A percentile compares a stretch with the other conserved stretches of the same genome.
phyloP scores from a whole-genome alignment of 1,284 basidiomycete species.

The Rhodotorula sp. region DNA sequence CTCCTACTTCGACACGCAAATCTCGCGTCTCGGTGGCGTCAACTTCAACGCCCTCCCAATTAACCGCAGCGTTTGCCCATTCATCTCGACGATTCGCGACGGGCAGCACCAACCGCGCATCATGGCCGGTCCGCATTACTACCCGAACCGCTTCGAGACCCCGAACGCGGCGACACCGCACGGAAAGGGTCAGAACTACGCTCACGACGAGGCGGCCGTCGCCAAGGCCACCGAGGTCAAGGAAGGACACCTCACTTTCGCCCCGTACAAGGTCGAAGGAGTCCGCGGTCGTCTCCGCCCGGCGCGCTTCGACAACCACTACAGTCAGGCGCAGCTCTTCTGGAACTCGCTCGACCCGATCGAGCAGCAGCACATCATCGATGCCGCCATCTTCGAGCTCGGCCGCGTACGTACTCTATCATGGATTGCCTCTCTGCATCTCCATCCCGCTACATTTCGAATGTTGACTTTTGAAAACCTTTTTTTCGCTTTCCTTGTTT shows the following conservation, averaged over 20 bases:
- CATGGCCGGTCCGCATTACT: constrained; percentile 67
- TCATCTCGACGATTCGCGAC: constrained; percentile 62
- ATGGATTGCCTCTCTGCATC: background rate
- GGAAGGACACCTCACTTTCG: constrained; percentile 27
- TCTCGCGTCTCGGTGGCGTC: constrained; percentile 54
- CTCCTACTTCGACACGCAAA: constrained; percentile 53
- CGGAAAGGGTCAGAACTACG: constrained; percentile 36
- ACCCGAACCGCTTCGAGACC: constrained; percentile 60
- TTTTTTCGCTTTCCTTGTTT: too few species aligned
- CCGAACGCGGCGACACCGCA: constrained; percentile 46
- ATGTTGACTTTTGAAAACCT: too few species aligned
- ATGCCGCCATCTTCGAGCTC: constrained; percentile 72
- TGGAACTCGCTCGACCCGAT: constrained; percentile 66
- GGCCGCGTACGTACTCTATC: constrained; percentile 44
- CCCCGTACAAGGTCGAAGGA: constrained; percentile 55
- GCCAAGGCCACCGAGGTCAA: constrained; percentile 14
- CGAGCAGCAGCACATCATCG: constrained; percentile 66
- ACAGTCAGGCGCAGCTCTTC: constrained; percentile 61
- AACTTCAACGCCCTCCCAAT: constrained; percentile 64
- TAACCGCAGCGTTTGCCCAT: constrained; percentile 75
- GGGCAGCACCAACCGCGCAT: constrained; percentile 63
- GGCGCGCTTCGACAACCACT: constrained; percentile 26
- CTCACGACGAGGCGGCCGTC: constrained; percentile 15
- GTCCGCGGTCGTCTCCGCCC: constrained; percentile 54
- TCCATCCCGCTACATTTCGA: too few species aligned